Evolutionary conservation across 2,329 filamentous ascomycete species (phyloP), one percentile per base, ranked within the genome.

Genomic region (Colletotrichum sojae): DNA sequence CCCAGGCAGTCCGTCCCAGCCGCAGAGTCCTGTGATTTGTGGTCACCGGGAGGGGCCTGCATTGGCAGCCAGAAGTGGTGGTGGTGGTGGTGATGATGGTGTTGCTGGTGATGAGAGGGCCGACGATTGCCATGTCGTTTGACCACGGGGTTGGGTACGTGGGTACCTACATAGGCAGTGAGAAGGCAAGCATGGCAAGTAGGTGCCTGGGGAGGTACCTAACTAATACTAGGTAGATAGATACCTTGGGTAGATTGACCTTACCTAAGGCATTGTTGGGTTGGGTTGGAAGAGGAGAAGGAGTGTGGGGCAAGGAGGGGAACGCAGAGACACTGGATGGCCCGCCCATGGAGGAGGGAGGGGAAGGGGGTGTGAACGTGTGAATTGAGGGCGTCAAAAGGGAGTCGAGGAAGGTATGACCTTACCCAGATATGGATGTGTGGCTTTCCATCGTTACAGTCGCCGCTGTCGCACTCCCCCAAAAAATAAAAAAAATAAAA

Each of bases 21-120:
- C 48, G 31, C 36, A 20, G 22, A 60, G 62, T 69, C 67, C 61
- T 68, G 61, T 68, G 67, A 67, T 67, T 60, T 59, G 48, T 56
- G 51, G 67, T 56, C 56, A 69, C 62, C 40, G 46, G 67, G 67
- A 66, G 55, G 67, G 45, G 66, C 55, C 67, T 61, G 63, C 63
- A 69, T 61, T 46, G 53, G 56, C 31, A 36, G 25, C 45, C 39
- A 66, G 40, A 61, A 61, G 18, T 45, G 48, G 58, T 63, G 45
- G 22, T 22, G 13, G 20, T 27, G 40, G 60, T 68, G 57, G 46
- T 45, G 48, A 15, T 36, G 43, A 18, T 22, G 12, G 22, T 31
- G 40, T 54, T 40, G 22, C 49, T 52, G 54, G 48, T 43, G 53
- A 46, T 54, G 27, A 55, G n/a, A 40, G 43, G 49, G 18, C 39